Conservation (phyloP, 2,329 filamentous ascomycete species). For the Neonectria magnoliae region DNA sequence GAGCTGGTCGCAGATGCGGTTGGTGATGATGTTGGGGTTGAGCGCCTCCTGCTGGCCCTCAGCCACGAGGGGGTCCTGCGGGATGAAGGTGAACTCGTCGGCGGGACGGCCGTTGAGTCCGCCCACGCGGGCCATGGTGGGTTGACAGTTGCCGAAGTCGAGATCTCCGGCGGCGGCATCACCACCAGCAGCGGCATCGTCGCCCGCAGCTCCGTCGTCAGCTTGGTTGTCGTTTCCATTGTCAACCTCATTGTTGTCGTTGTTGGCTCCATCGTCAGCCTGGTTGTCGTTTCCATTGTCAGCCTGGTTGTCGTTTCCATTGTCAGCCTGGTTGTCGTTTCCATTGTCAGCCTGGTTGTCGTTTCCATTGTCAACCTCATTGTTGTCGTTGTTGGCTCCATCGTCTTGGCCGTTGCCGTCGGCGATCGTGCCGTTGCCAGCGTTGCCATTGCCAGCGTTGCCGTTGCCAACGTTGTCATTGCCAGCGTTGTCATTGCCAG, state of each 20-base stretch:
- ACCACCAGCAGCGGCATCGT: constrained; percentile 37
- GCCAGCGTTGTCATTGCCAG: constrained; percentile 24
- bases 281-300: constrained; percentile 23
- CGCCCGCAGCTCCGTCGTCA: constrained; percentile 14
- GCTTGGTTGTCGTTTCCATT: constrained; percentile 21
- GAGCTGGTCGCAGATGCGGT: constrained; percentile 76
- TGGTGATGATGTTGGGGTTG: constrained; percentile 79
- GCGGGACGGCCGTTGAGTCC: constrained; percentile 66
- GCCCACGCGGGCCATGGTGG: constrained; percentile 68
- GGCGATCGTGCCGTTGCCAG: neutral
- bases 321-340: constrained; percentile 15
- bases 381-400: constrained; percentile 15
- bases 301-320: too few species aligned
- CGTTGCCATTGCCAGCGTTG: constrained; percentile 32
- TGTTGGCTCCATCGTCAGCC: too few species aligned
- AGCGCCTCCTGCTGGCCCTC: constrained; percentile 71
- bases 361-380: constrained; percentile 25
- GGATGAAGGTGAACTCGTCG: constrained; percentile 74
- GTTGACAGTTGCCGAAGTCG: constrained; percentile 64
- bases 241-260: neutral
- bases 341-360: constrained; percentile 15
- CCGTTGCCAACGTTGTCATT: neutral
- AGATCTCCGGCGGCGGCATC: constrained; percentile 48
- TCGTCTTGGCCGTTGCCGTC: neutral
- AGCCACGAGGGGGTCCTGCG: constrained; percentile 69